Evolutionary conservation across 768 basidiomycete species (phyloP).

Genomic region (Thelephora ganbajun): DNA sequence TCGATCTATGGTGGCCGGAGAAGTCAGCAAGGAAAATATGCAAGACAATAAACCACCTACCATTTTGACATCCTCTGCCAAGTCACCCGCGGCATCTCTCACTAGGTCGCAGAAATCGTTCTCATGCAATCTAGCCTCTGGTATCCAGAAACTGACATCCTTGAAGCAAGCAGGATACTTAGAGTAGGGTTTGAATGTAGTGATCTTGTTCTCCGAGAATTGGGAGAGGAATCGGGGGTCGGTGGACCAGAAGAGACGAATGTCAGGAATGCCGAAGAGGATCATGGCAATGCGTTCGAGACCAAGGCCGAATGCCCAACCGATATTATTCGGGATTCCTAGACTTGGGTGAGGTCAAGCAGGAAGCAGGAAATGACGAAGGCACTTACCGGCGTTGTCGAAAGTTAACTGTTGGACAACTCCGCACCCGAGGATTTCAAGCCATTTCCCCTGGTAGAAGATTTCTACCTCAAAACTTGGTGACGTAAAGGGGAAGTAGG

Average conservation of each 20-base stretch:
- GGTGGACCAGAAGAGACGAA: constrained; percentile 92
- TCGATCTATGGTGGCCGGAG: constrained; percentile 54
- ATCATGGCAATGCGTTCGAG: constrained; percentile 98
- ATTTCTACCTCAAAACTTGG: constrained; percentile 99
- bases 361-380: constrained; percentile 77
- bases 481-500: constrained; percentile 94
- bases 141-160: constrained; percentile 91
- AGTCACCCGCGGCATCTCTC: constrained; percentile 81
- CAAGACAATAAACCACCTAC: constrained; percentile 26
- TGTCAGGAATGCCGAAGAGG: constrained; percentile 92
- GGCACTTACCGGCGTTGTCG: constrained; percentile 53
- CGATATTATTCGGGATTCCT: constrained; percentile 70
- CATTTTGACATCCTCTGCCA: constrained; percentile 82
- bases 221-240: constrained; percentile 83
- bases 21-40: background rate
- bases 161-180: constrained; percentile 89
- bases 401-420: constrained; percentile 84
- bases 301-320: constrained; percentile 97
- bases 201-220: constrained; percentile 65
- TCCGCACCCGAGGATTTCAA: constrained; percentile 91
- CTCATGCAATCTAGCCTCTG: constrained; percentile 54
- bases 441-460: constrained; percentile 90
- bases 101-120: constrained; percentile 97
- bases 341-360: constrained; percentile 45
- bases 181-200: constrained; percentile 80